Conservation (phyloP, 2,329 filamentous ascomycete genomes). For the Ramularia collo-cygni region DNA sequence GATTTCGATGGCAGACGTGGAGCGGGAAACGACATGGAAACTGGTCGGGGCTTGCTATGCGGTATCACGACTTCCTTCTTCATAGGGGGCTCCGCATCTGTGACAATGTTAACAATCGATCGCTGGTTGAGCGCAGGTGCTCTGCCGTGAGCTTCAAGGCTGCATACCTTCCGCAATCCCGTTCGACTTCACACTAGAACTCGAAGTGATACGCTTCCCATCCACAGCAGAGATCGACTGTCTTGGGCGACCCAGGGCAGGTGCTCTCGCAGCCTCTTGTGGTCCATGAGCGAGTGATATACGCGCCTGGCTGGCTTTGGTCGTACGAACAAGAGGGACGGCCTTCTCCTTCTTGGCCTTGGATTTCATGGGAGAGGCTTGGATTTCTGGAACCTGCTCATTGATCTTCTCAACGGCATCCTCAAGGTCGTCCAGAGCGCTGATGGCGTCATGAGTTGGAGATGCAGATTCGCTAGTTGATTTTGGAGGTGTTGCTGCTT, state of each 20-base stretch:
- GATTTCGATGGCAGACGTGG: slow-evolving; percentile 44
- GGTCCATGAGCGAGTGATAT: slow-evolving; percentile 25
- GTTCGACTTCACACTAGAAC: slow-evolving; percentile 12
- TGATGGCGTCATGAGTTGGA: slow-evolving; percentile 41
- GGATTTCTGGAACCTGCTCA: slow-evolving; percentile 25
- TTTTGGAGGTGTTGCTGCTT: slow-evolving; percentile 14
- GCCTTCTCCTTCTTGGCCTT: slow-evolving; percentile 19
- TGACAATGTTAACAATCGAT: slow-evolving; percentile 1
- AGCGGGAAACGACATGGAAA: slow-evolving; percentile 42
- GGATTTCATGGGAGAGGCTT: slow-evolving; percentile 25
- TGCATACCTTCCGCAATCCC: slow-evolving; percentile 1
- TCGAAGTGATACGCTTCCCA: slow-evolving; percentile 12
- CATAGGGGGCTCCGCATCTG: slow-evolving; percentile 3
- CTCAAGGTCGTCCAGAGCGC: slow-evolving; percentile 40
- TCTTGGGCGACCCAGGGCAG: slow-evolving; percentile 14
- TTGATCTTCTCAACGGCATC: slow-evolving; percentile 44
- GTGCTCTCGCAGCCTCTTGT: slow-evolving; percentile 18
- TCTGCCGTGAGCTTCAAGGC: too few species aligned
- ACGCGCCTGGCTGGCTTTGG: slow-evolving; percentile 27
- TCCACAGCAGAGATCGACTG: slow-evolving; percentile 14
- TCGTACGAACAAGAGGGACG: slow-evolving; percentile 24
- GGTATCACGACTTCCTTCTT: slow-evolving; percentile 28
- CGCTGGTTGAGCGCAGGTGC: slow-evolving; percentile 1
- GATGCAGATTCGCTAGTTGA: slow-evolving; percentile 5
- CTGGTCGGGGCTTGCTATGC: slow-evolving; percentile 40